A percentile compares a stretch with the other conserved stretches of the same genome.
Conservation (phyloP, 192 early-diverging fungal genomes). For the Powellomyces hirtus region DNA sequence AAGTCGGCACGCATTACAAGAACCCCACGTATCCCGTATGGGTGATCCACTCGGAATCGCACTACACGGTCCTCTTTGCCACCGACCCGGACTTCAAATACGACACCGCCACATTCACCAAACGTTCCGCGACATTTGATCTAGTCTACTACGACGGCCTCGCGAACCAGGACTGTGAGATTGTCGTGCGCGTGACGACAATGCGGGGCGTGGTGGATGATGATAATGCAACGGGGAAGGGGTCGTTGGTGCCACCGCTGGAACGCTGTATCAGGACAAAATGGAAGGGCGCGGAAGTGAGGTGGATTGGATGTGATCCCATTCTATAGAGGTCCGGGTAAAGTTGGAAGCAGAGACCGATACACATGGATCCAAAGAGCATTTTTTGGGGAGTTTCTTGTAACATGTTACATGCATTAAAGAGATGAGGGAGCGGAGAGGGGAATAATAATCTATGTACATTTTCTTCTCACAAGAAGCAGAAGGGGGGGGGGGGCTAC, state of each 20-base stretch:
- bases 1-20: constrained; percentile 47
- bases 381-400: no score
- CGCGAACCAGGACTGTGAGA: constrained; percentile 50
- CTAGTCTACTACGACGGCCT: constrained; percentile 55
- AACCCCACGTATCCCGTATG: constrained; percentile 50
- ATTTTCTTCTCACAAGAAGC: no score
- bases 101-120: neutral
- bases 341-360: no score
- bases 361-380: no score
- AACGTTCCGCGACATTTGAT: constrained; percentile 38
- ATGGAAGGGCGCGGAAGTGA: constrained; percentile 35
- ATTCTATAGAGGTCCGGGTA: no score
- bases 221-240: neutral
- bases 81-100: neutral
- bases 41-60: constrained; percentile 51
- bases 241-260: constrained; percentile 33
- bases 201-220: constrained; percentile 7
- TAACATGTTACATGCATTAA: no score
- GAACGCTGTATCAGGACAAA: constrained; percentile 37
- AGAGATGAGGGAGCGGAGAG: no score
- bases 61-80: constrained; percentile 51
- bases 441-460: no score
- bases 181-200: constrained; percentile 26
- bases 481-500: no score
- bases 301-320: constrained; percentile 44